phyloP scores from a whole-genome alignment of 805 yeast species.

The Kockiozyma suomiensis region DNA sequence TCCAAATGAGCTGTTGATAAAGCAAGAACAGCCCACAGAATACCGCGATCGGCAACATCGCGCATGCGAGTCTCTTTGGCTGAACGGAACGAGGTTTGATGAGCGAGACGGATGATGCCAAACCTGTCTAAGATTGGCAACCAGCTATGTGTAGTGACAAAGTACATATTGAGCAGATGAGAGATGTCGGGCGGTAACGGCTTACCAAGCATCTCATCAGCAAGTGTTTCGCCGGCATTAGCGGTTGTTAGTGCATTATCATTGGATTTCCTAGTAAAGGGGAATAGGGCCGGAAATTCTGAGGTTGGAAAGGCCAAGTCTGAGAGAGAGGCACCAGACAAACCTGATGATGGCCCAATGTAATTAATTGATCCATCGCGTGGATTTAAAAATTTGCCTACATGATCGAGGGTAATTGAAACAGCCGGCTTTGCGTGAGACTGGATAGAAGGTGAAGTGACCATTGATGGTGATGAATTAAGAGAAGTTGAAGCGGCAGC shows the following conservation, averaged over 20 bases:
- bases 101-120: conserved; percentile 14
- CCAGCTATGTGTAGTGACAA: conserved; percentile 21
- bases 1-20: conserved; percentile 8
- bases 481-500: conserved; percentile 14
- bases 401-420: background rate
- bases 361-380: conserved; percentile 3
- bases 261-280: background rate
- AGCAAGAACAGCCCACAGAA: conserved; percentile 16
- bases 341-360: conserved; percentile 15
- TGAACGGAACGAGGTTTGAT: background rate
- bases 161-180: conserved; percentile 9
- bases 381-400: background rate
- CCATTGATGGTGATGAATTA: background rate
- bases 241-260: background rate
- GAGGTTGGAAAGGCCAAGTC: background rate
- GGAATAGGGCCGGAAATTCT: background rate
- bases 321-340: conserved; percentile 2
- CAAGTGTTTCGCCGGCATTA: background rate
- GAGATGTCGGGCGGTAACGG: conserved; percentile 12
- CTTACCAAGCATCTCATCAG: background rate
- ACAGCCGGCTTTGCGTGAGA: background rate
- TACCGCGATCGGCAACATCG: conserved; percentile 9
- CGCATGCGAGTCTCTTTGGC: background rate
- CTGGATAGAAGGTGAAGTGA: no score
- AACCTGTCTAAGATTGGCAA: conserved; percentile 20